Evolutionary conservation across 2,329 filamentous ascomycete genomes (phyloP), one percentile per base, ranked within the genome.

Genomic region (Neospermospora avenae): DNA sequence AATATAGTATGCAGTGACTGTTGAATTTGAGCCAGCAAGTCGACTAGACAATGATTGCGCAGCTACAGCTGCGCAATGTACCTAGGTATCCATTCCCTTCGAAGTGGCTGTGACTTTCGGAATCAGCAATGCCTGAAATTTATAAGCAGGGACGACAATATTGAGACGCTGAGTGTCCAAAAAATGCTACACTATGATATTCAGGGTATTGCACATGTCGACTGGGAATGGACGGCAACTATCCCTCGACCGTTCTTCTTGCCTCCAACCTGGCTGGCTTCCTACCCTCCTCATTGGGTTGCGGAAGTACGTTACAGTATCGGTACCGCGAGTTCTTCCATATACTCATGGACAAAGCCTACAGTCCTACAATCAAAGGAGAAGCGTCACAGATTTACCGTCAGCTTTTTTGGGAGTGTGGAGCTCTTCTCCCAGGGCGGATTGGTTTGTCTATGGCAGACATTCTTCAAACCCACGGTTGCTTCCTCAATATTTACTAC

Each of bases 401-500:
- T 46, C 20, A 28, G 28, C 44, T 46, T 46, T 20, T 22, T 5
- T 16, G 34, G 22, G 51, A 55, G 39, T 58, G 56, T 46, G 35
- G 34, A n/a, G n/a, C n/a, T 54, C 44, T 35, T 22, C 48, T 59
- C 46, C 48, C 37, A 25, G 31, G n/a, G 39, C 37, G 11, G 48
- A 18, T 54, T 37, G 48, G 46, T 25, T 35, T 54, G n/a, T 37
- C 48, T 28, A 4, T 54, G n/a, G 39, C 57, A 48, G 48, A 54
- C n/a, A 53, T 18, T 2, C 56, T 58, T 35, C 22, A 39, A 53
- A 37, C 53, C 46, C 48, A 59, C 37, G 54, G 48, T 48, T 58
- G 37, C 53, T 59, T 59, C 46, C 35, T 54, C 37, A 59, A 59
- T 34, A 59, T 54, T 48, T 54, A 59, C 39, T 59, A 59, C 22